phyloP scores from a whole-genome alignment of 2,329 filamentous ascomycete genomes.

The Pyrenophora tritici-repentis region DNA sequence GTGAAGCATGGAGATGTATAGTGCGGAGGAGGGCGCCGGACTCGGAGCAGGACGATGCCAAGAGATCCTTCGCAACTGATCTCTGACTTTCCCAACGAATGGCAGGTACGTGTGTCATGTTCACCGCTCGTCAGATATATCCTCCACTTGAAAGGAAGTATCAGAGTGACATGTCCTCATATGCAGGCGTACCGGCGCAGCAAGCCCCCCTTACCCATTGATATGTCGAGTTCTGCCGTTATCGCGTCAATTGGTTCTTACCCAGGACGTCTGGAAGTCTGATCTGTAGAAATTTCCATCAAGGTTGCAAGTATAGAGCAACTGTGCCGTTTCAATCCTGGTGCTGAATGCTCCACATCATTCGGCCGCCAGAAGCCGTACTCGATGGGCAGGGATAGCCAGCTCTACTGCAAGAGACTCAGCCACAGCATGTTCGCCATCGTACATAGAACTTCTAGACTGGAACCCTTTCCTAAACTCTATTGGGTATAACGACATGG shows the following conservation, averaged over 20 bases:
- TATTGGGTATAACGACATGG: neutral
- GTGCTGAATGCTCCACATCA: neutral
- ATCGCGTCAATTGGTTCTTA: neutral
- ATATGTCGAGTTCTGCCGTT: neutral
- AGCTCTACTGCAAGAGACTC: neutral
- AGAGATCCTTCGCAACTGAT: neutral
- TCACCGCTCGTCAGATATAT: neutral
- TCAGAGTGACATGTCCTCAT: neutral
- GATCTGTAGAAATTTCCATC: too few species aligned
- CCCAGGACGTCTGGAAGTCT: too few species aligned
- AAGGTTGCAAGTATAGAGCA: too few species aligned
- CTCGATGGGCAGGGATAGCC: neutral
- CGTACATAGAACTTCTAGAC: constrained; percentile 5
- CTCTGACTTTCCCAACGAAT: neutral
- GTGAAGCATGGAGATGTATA: neutral
- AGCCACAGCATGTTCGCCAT: constrained; percentile 4
- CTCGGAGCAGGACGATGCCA: constrained; percentile 1
- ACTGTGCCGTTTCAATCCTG: neutral
- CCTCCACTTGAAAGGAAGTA: neutral
- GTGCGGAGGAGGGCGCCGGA: neutral
- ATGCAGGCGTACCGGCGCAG: neutral
- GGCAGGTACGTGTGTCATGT: neutral
- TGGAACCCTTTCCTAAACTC: neutral
- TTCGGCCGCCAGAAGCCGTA: neutral
- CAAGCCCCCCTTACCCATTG: neutral